A percentile compares a stretch with the other conserved stretches of the same genome.
Evolutionary conservation across 2,329 filamentous ascomycete genomes (phyloP).

Genomic region (Aureobasidium zeae): DNA sequence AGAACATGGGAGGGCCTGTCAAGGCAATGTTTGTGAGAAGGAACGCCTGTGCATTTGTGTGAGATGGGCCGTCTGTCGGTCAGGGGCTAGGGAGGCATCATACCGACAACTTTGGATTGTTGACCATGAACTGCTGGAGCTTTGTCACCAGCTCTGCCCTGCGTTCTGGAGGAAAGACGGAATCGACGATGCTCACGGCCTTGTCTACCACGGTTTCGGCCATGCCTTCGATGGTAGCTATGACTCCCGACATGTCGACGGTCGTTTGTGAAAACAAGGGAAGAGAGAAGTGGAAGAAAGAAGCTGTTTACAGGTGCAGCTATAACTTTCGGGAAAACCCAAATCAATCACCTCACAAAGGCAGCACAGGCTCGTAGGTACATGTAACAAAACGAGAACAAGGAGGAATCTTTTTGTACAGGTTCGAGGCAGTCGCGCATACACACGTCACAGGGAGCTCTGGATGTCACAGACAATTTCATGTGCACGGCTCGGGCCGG

Average conservation of each 20-base stretch:
- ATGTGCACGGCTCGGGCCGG: constrained; percentile 1
- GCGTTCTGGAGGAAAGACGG: constrained; percentile 50
- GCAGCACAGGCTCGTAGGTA: too few species aligned
- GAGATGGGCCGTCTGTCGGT: constrained; percentile 4
- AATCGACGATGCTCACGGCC: constrained; percentile 37
- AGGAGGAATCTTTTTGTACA: not conserved
- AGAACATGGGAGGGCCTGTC: constrained; percentile 55
- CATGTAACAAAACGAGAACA: too few species aligned
- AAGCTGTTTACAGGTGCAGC: too few species aligned
- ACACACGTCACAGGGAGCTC: not conserved
- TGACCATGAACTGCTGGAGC: constrained; percentile 47
- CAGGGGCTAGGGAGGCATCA: constrained; percentile 22
- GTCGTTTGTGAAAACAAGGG: too few species aligned
- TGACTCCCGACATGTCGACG: constrained; percentile 18
- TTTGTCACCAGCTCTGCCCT: constrained; percentile 49
- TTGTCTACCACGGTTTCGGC: constrained; percentile 23
- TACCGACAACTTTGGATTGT: constrained; percentile 63
- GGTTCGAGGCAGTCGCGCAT: not conserved
- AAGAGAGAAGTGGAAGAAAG: too few species aligned
- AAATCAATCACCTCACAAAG: too few species aligned
- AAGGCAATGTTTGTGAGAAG: constrained; percentile 55
- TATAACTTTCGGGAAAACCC: too few species aligned
- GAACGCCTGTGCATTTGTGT: constrained; percentile 48
- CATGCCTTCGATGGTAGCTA: constrained; percentile 24
- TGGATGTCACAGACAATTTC: not conserved